Evolutionary conservation across 306 rosid species (phyloP), one percentile per base, ranked within the genome.

Genomic region (Castanea mollissima): DNA sequence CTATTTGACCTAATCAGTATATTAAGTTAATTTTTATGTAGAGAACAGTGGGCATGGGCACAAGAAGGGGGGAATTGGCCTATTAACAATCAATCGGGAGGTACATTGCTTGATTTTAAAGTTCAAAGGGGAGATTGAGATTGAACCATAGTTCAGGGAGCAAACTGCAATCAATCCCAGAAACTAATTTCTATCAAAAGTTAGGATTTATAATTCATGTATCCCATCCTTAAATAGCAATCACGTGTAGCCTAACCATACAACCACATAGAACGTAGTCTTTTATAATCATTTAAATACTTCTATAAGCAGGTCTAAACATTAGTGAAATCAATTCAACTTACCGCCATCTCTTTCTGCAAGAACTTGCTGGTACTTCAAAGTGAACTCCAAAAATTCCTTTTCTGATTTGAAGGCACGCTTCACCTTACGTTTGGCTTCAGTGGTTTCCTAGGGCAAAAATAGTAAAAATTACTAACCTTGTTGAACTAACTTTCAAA

Each of bases 271-370:
- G 27, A 18, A 2, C 19, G 19, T 14, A 68, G 29, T 19, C 18
- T 68, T 21, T 68, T 34, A 68, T 5, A 38, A 68, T 16, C 49
- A 18, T 18, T 68, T 14, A 35, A 8, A 10, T 49, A 35, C 25
- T 68, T 67, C n/a, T 35, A 35, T 68, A 68, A 34, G 72, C 72
- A 34, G 25, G 72, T 54, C 64, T 73, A 77, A 76, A 68, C 69
- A 75, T 71, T 51, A 77, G 29, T 76, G 73, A 34, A 83, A 74
- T 79, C 67, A 75, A 35, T 70, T 73, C 78, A 75, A 86, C 84
- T 83, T 84, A 90, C 99, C 97, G 49, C 90, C 80, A 88, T 95
- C 99, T 87, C 97, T 95, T 90, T 95, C 99, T 3, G 89, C 82
- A 82, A 90, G 85, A 76, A 89, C 98, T 81, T 91, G 97, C 74